Evolutionary conservation across 2,329 filamentous ascomycete species (phyloP).

Genomic region (Aureobasidium sp.): DNA sequence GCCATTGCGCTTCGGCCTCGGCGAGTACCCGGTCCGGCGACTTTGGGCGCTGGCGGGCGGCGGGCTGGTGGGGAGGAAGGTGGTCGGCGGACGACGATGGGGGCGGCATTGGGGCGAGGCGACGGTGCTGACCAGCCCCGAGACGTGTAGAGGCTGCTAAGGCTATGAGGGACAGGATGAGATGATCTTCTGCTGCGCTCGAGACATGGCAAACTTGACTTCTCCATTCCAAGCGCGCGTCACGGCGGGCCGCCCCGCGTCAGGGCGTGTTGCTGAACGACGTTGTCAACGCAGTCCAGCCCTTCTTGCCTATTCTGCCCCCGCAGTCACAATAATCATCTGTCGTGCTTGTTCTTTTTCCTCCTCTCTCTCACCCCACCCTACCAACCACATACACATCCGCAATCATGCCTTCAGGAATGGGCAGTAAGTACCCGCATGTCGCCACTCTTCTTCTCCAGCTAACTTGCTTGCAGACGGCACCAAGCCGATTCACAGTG

Average conservation of each 20-base stretch:
- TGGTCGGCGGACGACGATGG: conserved; percentile 16
- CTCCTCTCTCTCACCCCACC: background rate
- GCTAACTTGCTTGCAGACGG: conserved; percentile 32
- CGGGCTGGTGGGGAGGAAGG: conserved; percentile 35
- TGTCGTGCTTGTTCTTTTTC: background rate
- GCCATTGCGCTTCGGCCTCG: conserved; percentile 68
- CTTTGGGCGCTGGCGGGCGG: conserved; percentile 30
- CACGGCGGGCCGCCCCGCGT: background rate
- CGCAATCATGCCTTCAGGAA: conserved; percentile 43
- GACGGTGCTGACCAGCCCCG: background rate
- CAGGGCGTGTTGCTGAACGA: background rate
- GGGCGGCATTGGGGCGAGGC: conserved; percentile 15
- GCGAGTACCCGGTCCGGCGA: conserved; percentile 41
- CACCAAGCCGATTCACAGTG: conserved; percentile 47
- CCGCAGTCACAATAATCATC: background rate
- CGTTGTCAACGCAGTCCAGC: background rate
- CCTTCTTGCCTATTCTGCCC: background rate
- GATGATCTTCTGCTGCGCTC: background rate
- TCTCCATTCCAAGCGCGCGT: background rate
- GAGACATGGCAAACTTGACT: conserved; percentile 6
- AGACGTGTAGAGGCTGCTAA: background rate
- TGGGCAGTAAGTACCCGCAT: conserved; percentile 36
- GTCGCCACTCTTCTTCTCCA: background rate
- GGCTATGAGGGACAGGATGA: background rate
- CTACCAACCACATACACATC: background rate